Conservation (phyloP, 2,329 filamentous ascomycete genomes). For the Calonectria pseudoreteaudii region DNA sequence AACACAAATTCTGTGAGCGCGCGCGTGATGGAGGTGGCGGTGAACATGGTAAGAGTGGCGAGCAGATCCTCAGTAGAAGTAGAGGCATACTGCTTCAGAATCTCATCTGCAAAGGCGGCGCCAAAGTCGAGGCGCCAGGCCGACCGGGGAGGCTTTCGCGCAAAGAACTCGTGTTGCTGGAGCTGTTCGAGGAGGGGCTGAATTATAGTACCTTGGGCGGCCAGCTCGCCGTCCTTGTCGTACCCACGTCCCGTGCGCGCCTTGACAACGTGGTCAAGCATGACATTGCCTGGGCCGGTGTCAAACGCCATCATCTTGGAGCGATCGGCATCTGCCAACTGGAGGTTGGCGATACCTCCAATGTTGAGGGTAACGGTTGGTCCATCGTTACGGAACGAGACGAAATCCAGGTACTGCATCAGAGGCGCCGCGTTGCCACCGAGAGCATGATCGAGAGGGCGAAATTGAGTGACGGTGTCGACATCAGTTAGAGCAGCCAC, state of each 20-base stretch:
- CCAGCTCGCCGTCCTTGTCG: conserved; percentile 44
- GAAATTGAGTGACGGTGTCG: conserved; percentile 45
- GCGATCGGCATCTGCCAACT: conserved; percentile 43
- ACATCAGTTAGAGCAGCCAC: conserved; percentile 45
- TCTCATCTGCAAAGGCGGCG: conserved; percentile 38
- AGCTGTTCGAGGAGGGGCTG: conserved; percentile 35
- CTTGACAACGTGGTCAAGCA: conserved; percentile 46
- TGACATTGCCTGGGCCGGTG: conserved; percentile 46
- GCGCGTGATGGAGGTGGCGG: conserved; percentile 31
- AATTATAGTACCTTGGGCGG: conserved; percentile 38
- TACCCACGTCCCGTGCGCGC: conserved; percentile 37
- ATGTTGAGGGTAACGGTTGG: conserved; percentile 44
- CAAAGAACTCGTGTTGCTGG: conserved; percentile 40
- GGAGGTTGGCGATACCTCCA: conserved; percentile 47
- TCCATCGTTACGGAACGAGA: conserved; percentile 41
- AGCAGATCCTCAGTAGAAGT: conserved; percentile 7
- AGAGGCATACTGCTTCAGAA: conserved; percentile 16
- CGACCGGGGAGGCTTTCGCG: conserved; percentile 42
- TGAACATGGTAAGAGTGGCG: conserved; percentile 10
- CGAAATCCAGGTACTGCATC: conserved; percentile 49
- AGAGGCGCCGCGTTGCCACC: conserved; percentile 44
- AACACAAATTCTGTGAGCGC: conserved; percentile 42
- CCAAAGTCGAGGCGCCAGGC: conserved; percentile 46
- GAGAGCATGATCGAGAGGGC: conserved; percentile 45
- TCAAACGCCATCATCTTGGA: conserved; percentile 49